Percentiles rank a stretch among this genome's conserved stretches.
These are phyloP conservation scores for Chaetothyriales sp. DNA, from an alignment of 2,329 filamentous ascomycete species.

Conservation along the genomic window DNA sequence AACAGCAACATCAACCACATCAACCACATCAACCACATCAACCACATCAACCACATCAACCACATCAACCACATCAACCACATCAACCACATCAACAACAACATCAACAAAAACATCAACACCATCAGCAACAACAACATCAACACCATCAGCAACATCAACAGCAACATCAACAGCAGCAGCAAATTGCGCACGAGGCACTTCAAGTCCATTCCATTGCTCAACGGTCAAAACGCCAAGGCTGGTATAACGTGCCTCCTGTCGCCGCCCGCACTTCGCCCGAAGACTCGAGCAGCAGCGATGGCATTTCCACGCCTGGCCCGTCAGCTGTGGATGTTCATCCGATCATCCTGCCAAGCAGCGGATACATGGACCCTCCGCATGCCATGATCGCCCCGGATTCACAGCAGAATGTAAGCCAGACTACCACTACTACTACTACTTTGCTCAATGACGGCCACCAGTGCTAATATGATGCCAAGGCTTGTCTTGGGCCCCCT, in stretches of 20 bases:
- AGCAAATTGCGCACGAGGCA: constrained; percentile 14
- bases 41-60: constrained; percentile 12
- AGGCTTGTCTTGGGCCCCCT: constrained; percentile 11
- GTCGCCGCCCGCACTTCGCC: constrained; percentile 29
- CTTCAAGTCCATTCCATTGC: constrained; percentile 7
- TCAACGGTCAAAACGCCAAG: constrained; percentile 20
- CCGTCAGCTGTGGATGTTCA: constrained; percentile 35
- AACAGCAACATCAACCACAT: constrained; percentile 2
- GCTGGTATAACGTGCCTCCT: constrained; percentile 24
- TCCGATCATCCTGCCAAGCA: constrained; percentile 36
- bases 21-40: not conserved
- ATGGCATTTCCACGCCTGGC: constrained; percentile 35
- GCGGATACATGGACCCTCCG: constrained; percentile 33
- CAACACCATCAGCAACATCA: not conserved
- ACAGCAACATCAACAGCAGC: constrained; percentile 13
- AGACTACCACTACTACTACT: too few relatives aligned
- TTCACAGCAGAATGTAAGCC: constrained; percentile 29
- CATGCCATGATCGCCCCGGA: constrained; percentile 25
- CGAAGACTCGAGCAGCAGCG: constrained; percentile 36
- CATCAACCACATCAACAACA: not conserved
- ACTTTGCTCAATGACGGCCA: constrained; percentile 16
- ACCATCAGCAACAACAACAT: not conserved
- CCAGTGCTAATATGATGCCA: constrained; percentile 22
- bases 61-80: not conserved
- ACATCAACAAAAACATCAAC: not conserved